Percentiles rank a stretch among this genome's conserved stretches.
Evolutionary conservation across 2,329 filamentous ascomycete species (phyloP).

Genomic region (Cladosporium sp.): DNA sequence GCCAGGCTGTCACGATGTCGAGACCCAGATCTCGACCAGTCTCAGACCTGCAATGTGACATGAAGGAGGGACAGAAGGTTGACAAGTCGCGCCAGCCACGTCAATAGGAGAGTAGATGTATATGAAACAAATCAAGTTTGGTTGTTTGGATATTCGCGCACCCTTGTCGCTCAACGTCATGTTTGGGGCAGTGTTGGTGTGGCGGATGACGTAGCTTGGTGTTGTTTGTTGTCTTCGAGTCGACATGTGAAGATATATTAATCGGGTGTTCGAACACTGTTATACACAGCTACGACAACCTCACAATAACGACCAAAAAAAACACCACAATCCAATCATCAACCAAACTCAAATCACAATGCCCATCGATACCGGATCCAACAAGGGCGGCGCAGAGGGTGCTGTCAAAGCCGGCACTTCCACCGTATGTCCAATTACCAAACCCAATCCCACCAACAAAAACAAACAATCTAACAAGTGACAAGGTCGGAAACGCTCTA

Average conservation of each 20-base stretch:
- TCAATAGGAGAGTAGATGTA: neutral
- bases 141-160: neutral
- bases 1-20: neutral
- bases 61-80: neutral
- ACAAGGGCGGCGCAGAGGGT: slow-evolving; percentile 31
- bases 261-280: neutral
- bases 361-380: slow-evolving; percentile 14
- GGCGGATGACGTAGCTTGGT: slow-evolving; percentile 7
- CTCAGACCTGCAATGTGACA: neutral
- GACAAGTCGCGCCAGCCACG: slow-evolving; percentile 3
- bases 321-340: neutral
- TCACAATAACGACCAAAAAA: no score
- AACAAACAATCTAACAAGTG: slow-evolving; percentile 42
- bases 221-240: slow-evolving; percentile 3
- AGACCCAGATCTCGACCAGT: neutral
- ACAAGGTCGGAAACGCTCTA: slow-evolving; percentile 50
- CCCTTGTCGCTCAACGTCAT: slow-evolving; percentile 10
- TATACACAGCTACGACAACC: no score
- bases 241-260: neutral
- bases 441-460: no score
- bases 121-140: neutral
- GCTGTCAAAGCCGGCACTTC: slow-evolving; percentile 39
- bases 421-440: slow-evolving; percentile 26
- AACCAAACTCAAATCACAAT: neutral
- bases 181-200: neutral